Evolutionary conservation across 139 green algal species (phyloP), one percentile per base, ranked within the genome.

Genomic region (Coelastrella sp.): DNA sequence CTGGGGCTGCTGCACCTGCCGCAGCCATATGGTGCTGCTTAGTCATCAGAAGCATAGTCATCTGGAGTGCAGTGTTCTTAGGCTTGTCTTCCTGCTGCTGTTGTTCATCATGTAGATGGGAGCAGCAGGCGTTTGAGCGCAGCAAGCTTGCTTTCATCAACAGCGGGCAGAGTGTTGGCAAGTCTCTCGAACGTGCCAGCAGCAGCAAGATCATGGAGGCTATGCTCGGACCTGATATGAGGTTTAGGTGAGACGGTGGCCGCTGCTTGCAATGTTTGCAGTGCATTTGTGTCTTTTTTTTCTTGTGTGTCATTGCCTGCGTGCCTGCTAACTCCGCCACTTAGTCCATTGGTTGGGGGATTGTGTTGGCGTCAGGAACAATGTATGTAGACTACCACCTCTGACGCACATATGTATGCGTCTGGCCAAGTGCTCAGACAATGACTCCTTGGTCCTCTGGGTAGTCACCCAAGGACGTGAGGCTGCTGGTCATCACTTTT

Each of bases 101-200:
- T 6, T 76, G 68, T 76, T 13, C 17, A n/a, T 32, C 6, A 3
- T 19, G n/a, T 68, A 82, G 91, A 32, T 98, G 96, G 96, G 94
- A 96, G 59, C 92, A 93, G 22, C 73, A 90, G 4, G 94, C 96
- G 14, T 90, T 98, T 76, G 93, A 96, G 73, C 92, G 96, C 32
- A 92, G 94, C 90, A 97, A 98, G 93, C 92, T 95, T 83, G 91
- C 94, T 23, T 97, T 94, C 92, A 89, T 86, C 88, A 90, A 65
- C 74, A 86, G 86, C 3, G 75, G 90, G 58, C 64, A 86, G 20
- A 94, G 92, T 68, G 94, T 98, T 17, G 75, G 87, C 89, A 99
- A 99, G 95, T 95, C 89, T 73, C 94, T 99, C 83, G 98, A 99
- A 92, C 92, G 96, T 7, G 94, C 96, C 73, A 99, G 96, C 5